These are phyloP conservation scores for Dothideomycetes sp. DNA, from an alignment of 2,329 filamentous ascomycete genomes.

Conservation along the genomic window DNA sequence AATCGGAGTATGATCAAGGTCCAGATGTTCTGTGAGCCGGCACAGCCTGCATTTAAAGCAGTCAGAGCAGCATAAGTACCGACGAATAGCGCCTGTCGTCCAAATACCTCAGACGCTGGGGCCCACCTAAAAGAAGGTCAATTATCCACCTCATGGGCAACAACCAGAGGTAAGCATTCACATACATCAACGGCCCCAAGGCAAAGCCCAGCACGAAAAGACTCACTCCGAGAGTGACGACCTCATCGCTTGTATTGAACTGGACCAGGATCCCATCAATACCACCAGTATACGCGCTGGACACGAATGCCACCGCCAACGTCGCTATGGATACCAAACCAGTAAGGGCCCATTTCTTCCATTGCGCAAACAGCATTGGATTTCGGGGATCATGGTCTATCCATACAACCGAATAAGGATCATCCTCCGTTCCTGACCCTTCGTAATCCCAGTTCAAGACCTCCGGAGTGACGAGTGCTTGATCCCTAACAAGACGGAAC, in stretches of 20 bases:
- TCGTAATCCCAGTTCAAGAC: conserved; percentile 22
- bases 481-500: conserved; percentile 20
- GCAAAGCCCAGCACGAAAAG: conserved; percentile 55
- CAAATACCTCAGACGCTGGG: conserved; percentile 49
- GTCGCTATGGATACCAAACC: conserved; percentile 53
- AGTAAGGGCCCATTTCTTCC: conserved; percentile 56
- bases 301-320: conserved; percentile 57
- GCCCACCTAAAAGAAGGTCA: too few relatives aligned
- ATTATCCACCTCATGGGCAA: too few relatives aligned
- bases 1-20: conserved; percentile 35
- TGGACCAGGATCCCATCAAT: conserved; percentile 41
- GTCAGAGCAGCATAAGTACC: conserved; percentile 26
- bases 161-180: too few relatives aligned
- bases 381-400: conserved; percentile 56
- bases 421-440: conserved; percentile 50
- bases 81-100: conserved; percentile 26
- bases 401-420: conserved; percentile 57
- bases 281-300: conserved; percentile 55
- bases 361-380: conserved; percentile 46
- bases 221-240: conserved; percentile 52
- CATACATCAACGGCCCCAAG: conserved; percentile 44
- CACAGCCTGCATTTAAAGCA: conserved; percentile 30
- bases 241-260: conserved; percentile 41
- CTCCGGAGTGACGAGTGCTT: conserved; percentile 22
- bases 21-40: conserved; percentile 32